Evolutionary conservation across 2,329 filamentous ascomycete genomes (phyloP).

Genomic region (Verticillium zaregamsianum): DNA sequence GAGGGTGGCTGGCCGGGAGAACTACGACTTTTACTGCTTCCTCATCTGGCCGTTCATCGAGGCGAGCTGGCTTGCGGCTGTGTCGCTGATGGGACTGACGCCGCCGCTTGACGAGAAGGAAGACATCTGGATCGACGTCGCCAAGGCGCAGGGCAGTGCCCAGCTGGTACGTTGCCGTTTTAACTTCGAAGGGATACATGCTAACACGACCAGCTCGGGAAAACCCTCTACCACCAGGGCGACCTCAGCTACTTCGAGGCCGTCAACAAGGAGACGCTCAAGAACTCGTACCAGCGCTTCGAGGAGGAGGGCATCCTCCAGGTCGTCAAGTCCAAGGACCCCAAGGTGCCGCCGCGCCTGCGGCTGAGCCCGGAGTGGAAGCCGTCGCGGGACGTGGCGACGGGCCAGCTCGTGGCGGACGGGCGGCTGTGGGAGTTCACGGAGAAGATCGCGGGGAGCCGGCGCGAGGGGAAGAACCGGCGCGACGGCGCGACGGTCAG

Average conservation of each 20-base stretch:
- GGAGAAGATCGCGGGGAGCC: conserved; percentile 75
- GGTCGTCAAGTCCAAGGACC: conserved; percentile 64
- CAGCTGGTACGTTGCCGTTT: conserved; percentile 56
- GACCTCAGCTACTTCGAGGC: conserved; percentile 97
- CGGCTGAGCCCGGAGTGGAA: conserved; percentile 72
- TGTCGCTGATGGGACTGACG: conserved; percentile 81
- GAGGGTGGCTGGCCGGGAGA: conserved; percentile 76
- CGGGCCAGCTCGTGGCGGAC: conserved; percentile 58
- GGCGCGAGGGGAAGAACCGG: conserved; percentile 91
- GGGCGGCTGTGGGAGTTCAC: conserved; percentile 90
- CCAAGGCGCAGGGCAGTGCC: conserved; percentile 74
- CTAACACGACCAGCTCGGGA: conserved; percentile 63
- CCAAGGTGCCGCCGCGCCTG: conserved; percentile 57
- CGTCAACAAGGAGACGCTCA: conserved; percentile 96
- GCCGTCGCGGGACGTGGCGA: conserved; percentile 59
- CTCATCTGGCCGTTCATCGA: conserved; percentile 98
- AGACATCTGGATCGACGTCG: conserved; percentile 74
- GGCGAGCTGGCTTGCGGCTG: conserved; percentile 84
- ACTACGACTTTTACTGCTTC: conserved; percentile 99
- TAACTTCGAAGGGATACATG: not conserved
- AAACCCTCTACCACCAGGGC: conserved; percentile 95
- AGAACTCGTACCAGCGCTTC: conserved; percentile 85
- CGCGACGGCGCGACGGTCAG: conserved; percentile 90
- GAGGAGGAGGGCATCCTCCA: conserved; percentile 87
- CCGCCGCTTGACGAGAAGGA: conserved; percentile 58